Conservation (phyloP, 257 asterid species). For the Coffea eugenioides region DNA sequence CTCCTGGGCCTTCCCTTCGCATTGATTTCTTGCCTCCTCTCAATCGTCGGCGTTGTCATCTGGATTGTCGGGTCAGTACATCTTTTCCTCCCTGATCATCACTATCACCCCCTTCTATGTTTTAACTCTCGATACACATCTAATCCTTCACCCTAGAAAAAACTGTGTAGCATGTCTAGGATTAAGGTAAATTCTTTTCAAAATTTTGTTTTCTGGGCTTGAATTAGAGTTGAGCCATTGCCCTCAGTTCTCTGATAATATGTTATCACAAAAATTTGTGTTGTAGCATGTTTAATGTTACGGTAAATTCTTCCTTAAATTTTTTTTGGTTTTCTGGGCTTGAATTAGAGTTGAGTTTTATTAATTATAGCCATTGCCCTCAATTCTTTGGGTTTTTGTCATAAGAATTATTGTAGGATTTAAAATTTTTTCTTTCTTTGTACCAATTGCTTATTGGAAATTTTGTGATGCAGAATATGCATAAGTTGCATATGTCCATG, state of each 20-base stretch:
- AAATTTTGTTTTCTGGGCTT: not conserved
- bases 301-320: too few species aligned
- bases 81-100: not conserved
- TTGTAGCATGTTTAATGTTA: too few species aligned
- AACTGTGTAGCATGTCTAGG: not conserved
- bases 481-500: constrained; percentile 82
- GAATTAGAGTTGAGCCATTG: too few species aligned
- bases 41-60: constrained; percentile 62
- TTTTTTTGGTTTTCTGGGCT: not conserved
- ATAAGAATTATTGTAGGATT: not conserved
- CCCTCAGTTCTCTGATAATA: too few species aligned
- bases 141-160: not conserved
- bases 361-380: too few species aligned
- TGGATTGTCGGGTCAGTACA: constrained; percentile 69
- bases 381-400: not conserved
- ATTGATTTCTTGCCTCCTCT: constrained; percentile 54
- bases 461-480: constrained; percentile 38
- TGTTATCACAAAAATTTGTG: too few species aligned
- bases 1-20: constrained; percentile 74
- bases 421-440: not conserved
- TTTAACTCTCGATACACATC: not conserved
- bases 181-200: too few species aligned
- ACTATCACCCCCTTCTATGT: too few species aligned
- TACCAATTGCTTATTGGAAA: not conserved
- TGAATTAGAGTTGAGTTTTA: too few species aligned